A percentile compares a stretch with the other conserved stretches of the same genome.
Conservation (phyloP, 1,284 basidiomycete species). For the Ustilago xerochloae region DNA sequence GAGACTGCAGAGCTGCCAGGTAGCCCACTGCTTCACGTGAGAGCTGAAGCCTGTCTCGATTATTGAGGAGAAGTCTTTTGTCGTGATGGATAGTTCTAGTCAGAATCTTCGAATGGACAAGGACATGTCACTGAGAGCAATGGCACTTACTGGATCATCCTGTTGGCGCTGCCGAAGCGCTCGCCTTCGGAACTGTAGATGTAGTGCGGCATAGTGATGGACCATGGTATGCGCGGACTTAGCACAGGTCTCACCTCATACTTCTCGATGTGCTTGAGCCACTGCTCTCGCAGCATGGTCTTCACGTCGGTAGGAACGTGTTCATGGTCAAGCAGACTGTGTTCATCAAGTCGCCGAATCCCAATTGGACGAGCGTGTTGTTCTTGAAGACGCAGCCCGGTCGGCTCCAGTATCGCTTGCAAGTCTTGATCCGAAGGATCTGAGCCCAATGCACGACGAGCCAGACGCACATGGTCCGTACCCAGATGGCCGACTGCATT, state of each 20-base stretch:
- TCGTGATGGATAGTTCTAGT: not conserved
- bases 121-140: too few relatives aligned
- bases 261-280: not conserved
- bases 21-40: not conserved
- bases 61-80: conserved; percentile 3
- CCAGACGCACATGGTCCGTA: too few relatives aligned
- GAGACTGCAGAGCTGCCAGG: conserved; percentile 5
- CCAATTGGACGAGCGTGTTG: conserved; percentile 7
- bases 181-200: conserved; percentile 8
- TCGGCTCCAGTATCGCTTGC: not conserved
- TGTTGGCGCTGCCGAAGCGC: conserved; percentile 2
- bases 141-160: conserved; percentile 13
- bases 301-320: not conserved
- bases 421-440: not conserved
- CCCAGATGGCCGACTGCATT: too few relatives aligned
- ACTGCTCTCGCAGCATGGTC: not conserved
- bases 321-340: not conserved
- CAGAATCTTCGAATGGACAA: too few relatives aligned
- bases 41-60: not conserved
- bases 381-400: conserved; percentile 15
- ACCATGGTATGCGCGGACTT: too few relatives aligned
- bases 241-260: not conserved
- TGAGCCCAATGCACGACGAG: not conserved
- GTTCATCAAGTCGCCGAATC: conserved; percentile 7
- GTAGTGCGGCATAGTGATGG: not conserved